A percentile compares a stretch with the other conserved stretches of the same genome.
These are phyloP conservation scores for Flaveria brownii DNA, from an alignment of 129 eudicot species.

Conservation along the genomic window DNA sequence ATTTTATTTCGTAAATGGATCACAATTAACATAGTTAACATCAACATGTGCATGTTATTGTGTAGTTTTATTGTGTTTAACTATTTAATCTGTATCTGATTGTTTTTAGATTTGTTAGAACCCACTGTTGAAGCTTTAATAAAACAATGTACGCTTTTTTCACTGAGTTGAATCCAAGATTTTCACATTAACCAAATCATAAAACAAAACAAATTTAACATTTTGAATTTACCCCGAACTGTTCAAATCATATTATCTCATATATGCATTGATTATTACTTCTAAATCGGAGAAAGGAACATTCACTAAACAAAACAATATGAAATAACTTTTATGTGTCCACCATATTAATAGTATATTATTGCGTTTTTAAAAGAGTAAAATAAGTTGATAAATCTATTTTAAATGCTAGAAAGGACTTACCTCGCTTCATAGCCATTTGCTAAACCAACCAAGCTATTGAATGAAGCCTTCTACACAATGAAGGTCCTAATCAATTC, in stretches of 20 bases:
- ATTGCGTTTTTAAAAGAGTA: background rate
- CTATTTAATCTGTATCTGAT: background rate
- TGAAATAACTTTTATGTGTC: background rate
- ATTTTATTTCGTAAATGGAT: background rate
- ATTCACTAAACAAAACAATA: no score
- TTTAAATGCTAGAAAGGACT: conserved; percentile 24
- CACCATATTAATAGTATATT: background rate
- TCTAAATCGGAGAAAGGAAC: no score
- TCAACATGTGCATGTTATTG: background rate
- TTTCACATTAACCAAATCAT: background rate
- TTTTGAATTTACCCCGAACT: no score
- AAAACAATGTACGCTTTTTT: background rate
- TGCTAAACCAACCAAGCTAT: conserved; percentile 71
- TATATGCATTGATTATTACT: no score
- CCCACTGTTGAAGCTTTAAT: background rate
- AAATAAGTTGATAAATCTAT: background rate
- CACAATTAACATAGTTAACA: background rate
- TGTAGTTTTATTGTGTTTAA: background rate
- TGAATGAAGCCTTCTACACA: conserved; percentile 71
- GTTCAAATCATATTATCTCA: no score
- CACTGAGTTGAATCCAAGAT: background rate
- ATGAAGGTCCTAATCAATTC: conserved; percentile 55
- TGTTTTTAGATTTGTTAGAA: background rate
- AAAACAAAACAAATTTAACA: no score
- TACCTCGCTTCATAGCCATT: conserved; percentile 64